Percentiles rank a stretch among this genome's conserved stretches.
phyloP scores from a whole-genome alignment of 2,329 filamentous ascomycete genomes.

The Paraphaeosphaeria minitans region DNA sequence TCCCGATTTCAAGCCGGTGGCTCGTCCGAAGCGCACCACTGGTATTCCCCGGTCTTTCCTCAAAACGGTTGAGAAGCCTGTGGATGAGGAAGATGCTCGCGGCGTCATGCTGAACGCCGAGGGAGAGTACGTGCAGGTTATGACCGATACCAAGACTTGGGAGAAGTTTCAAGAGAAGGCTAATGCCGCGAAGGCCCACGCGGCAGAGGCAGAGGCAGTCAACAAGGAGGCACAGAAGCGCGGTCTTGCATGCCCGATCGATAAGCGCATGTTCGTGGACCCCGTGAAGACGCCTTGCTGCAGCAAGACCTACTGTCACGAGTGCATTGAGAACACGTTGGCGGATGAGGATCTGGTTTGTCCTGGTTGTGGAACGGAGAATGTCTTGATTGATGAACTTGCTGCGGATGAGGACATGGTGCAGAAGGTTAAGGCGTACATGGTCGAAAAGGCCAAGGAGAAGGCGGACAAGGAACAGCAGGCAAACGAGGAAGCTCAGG shows the following conservation, averaged over 20 bases:
- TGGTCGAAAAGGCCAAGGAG: constrained; percentile 57
- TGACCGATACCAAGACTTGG: constrained; percentile 95
- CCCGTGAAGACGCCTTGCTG: constrained; percentile 99
- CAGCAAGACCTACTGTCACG: constrained; percentile 97
- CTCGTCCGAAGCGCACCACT: constrained; percentile 92
- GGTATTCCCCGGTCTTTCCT: constrained; percentile 95
- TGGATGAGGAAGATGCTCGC: constrained; percentile 81
- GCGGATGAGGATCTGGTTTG: constrained; percentile 98
- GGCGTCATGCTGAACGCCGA: constrained; percentile 98
- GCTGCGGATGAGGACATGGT: constrained; percentile 78
- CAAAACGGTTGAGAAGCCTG: constrained; percentile 92
- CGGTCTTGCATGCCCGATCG: constrained; percentile 90
- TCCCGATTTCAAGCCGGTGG: constrained; percentile 90
- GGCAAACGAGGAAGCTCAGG: constrained; percentile 44
- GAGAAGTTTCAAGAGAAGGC: constrained; percentile 95
- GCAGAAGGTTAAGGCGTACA: constrained; percentile 77
- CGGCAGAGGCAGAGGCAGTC: constrained; percentile 75
- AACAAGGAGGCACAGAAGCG: constrained; percentile 87
- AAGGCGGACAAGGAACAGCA: constrained; percentile 50
- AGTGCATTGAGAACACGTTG: constrained; percentile 98
- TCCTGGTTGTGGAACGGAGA: constrained; percentile 87
- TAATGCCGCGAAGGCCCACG: constrained; percentile 81
- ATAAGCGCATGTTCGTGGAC: constrained; percentile 97
- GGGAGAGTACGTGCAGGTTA: constrained; percentile 95
- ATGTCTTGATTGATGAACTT: constrained; percentile 91